Evolutionary conservation across 2,329 filamentous ascomycete genomes (phyloP).

Genomic region (Hypoxylon rubiginosum): DNA sequence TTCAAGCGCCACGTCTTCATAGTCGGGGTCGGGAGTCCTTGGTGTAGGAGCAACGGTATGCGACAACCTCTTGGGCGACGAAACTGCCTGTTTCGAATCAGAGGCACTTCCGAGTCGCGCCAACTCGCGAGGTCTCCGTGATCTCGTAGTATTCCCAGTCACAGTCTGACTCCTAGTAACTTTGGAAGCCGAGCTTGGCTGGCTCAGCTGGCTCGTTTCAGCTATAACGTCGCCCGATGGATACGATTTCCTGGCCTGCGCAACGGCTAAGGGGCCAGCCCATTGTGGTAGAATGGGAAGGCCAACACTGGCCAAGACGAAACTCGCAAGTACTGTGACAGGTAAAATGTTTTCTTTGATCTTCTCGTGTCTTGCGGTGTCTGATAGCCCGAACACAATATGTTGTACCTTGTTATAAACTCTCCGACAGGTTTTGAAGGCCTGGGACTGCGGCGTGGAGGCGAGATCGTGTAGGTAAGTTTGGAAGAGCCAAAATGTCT

Average conservation of each 20-base stretch:
- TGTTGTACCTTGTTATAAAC: conserved; percentile 92
- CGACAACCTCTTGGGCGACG: conserved; percentile 33
- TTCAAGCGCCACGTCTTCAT: conserved; percentile 37
- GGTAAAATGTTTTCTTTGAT: conserved; percentile 86
- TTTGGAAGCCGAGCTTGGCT: conserved; percentile 60
- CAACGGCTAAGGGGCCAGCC: conserved; percentile 84
- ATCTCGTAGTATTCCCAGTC: conserved; percentile 62
- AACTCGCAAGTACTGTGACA: conserved; percentile 83
- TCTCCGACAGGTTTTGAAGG: conserved; percentile 85
- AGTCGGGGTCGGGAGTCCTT: conserved; percentile 24
- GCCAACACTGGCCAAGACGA: conserved; percentile 82
- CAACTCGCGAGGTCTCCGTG: conserved; percentile 62
- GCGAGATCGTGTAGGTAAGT: conserved; percentile 87
- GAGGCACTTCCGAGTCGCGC: conserved; percentile 62
- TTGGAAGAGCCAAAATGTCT: conserved; percentile 94
- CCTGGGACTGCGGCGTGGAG: conserved; percentile 78
- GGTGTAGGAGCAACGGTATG: conserved; percentile 29
- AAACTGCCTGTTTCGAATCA: conserved; percentile 48
- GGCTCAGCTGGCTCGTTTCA: conserved; percentile 61
- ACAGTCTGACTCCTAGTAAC: conserved; percentile 79
- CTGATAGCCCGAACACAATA: conserved; percentile 84
- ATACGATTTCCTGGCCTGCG: conserved; percentile 82
- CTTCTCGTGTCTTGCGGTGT: conserved; percentile 76
- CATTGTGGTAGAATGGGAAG: conserved; percentile 81
- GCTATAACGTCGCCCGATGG: conserved; percentile 71